phyloP scores from a whole-genome alignment of 305 asterid genomes.

The Fraxinus sp. region DNA sequence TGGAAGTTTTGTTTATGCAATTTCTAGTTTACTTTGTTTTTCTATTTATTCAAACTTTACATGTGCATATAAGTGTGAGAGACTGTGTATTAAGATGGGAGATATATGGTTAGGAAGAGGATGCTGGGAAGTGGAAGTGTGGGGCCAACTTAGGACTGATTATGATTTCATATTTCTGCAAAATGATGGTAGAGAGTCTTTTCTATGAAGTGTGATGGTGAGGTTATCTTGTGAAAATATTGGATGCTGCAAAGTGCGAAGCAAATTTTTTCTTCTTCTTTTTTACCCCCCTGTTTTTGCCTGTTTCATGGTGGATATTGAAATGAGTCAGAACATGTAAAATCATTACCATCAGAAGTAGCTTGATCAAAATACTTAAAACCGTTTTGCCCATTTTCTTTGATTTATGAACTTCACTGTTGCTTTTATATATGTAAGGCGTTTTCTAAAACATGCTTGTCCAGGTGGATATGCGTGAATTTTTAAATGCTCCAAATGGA shows the following conservation, averaged over 20 bases:
- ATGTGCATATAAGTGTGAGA: neutral
- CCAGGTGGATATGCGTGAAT: constrained; percentile 89
- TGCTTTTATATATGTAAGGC: constrained; percentile 1
- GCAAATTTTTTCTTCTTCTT: neutral
- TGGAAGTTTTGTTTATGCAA: neutral
- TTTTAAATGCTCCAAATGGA: constrained; percentile 84
- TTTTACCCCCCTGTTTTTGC: neutral
- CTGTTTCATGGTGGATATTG: neutral
- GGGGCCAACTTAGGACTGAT: neutral
- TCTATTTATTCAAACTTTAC: neutral
- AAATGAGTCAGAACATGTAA: neutral
- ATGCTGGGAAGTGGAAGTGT: neutral
- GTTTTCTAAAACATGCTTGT: constrained; percentile 4
- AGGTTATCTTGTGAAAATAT: neutral
- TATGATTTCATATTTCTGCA: neutral
- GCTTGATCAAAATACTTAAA: neutral
- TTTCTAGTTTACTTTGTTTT: neutral
- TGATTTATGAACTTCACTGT: neutral
- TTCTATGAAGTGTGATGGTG: neutral
- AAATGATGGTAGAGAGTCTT: neutral
- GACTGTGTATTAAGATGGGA: neutral
- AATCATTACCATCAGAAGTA: neutral
- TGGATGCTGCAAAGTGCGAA: neutral
- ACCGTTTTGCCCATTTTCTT: neutral
- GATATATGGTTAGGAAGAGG: neutral